Evolutionary conservation across 2,329 filamentous ascomycete genomes (phyloP).

Genomic region (Penicillium sp.): DNA sequence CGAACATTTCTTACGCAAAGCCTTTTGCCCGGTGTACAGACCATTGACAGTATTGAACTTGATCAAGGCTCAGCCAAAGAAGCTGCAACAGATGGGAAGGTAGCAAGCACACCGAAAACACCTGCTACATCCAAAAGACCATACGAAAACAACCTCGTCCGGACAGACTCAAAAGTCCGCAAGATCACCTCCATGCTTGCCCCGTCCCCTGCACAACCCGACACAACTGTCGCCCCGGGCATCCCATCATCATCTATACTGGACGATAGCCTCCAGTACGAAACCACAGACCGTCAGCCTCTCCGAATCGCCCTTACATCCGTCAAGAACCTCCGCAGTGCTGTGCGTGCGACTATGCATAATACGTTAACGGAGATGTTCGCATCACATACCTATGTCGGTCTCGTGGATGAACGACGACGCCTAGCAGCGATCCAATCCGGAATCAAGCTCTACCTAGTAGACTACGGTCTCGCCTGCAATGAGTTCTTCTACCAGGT

Average conservation of each 20-base stretch:
- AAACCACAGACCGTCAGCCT: constrained; percentile 63
- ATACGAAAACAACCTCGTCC: constrained; percentile 81
- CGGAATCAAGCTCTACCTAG: constrained; percentile 82
- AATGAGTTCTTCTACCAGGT: constrained; percentile 95
- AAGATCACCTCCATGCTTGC: constrained; percentile 97
- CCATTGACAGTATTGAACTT: constrained; percentile 40
- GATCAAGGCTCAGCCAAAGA: constrained; percentile 22
- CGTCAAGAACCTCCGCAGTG: constrained; percentile 74
- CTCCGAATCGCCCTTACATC: constrained; percentile 72
- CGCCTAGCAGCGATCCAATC: constrained; percentile 90
- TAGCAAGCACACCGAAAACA: constrained; percentile 36
- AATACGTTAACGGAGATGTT: constrained; percentile 82
- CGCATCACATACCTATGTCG: constrained; percentile 84
- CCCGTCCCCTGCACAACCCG: constrained; percentile 39
- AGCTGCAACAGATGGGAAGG: constrained; percentile 35
- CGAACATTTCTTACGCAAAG: constrained; percentile 93
- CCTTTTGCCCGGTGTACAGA: constrained; percentile 63
- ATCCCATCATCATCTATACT: constrained; percentile 21
- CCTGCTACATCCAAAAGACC: constrained; percentile 48
- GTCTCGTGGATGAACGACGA: constrained; percentile 79
- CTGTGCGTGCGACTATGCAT: constrained; percentile 77
- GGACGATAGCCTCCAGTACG: constrained; percentile 62
- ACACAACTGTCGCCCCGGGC: constrained; percentile 31
- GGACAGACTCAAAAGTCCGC: constrained; percentile 79
- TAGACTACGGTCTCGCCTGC: constrained; percentile 85